Evolutionary conservation across 805 yeast genomes (phyloP).

Genomic region (Yamadazyma paraphyllophila): DNA sequence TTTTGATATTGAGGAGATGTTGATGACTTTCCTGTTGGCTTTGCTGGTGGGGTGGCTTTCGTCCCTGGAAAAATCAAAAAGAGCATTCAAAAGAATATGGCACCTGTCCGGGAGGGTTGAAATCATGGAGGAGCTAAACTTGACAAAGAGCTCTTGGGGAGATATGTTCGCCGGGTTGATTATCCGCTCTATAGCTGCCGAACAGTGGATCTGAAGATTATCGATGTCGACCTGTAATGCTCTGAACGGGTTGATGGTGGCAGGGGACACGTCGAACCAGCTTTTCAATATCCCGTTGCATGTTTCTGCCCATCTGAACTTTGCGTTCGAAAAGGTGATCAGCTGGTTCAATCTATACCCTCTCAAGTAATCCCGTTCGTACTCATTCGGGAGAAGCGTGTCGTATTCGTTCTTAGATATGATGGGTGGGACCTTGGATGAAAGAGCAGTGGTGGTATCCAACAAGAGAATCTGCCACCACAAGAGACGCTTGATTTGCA

Average conservation of each 20-base stretch:
- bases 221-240: conserved; percentile 1
- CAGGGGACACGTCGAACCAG: not conserved
- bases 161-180: conserved; percentile 2
- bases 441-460: conserved; percentile 12
- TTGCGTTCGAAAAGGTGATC: conserved; percentile 12
- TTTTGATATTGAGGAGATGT: conserved; percentile 6
- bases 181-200: conserved; percentile 9
- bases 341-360: conserved; percentile 9
- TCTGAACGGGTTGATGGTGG: not conserved
- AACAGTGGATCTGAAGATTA: conserved; percentile 10
- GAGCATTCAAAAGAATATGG: conserved; percentile 6
- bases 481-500: conserved; percentile 11
- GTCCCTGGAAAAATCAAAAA: not conserved
- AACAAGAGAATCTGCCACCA: conserved; percentile 16
- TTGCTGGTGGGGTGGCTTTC: not conserved
- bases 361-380: conserved; percentile 2
- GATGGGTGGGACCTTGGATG: conserved; percentile 14
- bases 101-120: conserved; percentile 14
- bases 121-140: conserved; percentile 11
- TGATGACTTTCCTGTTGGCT: not conserved
- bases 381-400: conserved; percentile 13
- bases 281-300: conserved; percentile 10
- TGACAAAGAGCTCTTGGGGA: conserved; percentile 8
- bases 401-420: conserved; percentile 13
- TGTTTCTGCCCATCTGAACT: conserved; percentile 13